Evolutionary conservation across 768 basidiomycete genomes (phyloP), one percentile per base, ranked within the genome.

Genomic region (Psilocybe cubensis): DNA sequence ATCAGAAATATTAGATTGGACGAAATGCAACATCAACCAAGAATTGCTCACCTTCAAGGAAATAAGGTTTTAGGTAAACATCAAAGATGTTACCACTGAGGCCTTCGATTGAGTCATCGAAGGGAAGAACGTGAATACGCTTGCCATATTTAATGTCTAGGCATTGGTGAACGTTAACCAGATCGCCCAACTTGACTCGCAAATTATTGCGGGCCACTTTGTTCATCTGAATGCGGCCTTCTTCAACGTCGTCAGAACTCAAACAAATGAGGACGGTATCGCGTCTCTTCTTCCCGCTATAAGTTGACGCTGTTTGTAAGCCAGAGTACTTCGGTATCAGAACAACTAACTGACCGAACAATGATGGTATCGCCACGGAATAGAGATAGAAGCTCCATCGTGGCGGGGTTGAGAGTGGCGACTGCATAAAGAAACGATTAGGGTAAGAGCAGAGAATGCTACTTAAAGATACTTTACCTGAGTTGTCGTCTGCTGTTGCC

Each of bases 191-290:
- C 79, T 98, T 98, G 65, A 98, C 94, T 54, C 96, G 92, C 45
- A 98, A 77, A 77, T 99, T 98, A 79, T 98, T 96, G 56, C 97
- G 93, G n/a, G 97, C 97, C 31, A 99, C 97, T 76, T 98, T 98
- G 88, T 99, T 99, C 77, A 99, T 79, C 68, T 97, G 96, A 61
- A 99, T 96, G 71, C 93, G 92, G 56, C 97, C 96, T 75, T 98
- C 97, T 66, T 98, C 97, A 59, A 98, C 93, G 60, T 96, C 94
- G 68, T 98, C 97, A 38, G 91, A 92, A 68, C 90, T 91, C 68
- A 99, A 75, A 68, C 95, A 97, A 72, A 98, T 98, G 60, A 99
- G 88, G 41, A 99, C 97, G 7, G 96, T 98, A 67, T 98, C 96
- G 66, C 91, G 88, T 69, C 97, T 88, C 81, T 97, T 96, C 85